phyloP scores from a whole-genome alignment of 2,329 filamentous ascomycete species.

The Ploettnerulaceae sp. region DNA sequence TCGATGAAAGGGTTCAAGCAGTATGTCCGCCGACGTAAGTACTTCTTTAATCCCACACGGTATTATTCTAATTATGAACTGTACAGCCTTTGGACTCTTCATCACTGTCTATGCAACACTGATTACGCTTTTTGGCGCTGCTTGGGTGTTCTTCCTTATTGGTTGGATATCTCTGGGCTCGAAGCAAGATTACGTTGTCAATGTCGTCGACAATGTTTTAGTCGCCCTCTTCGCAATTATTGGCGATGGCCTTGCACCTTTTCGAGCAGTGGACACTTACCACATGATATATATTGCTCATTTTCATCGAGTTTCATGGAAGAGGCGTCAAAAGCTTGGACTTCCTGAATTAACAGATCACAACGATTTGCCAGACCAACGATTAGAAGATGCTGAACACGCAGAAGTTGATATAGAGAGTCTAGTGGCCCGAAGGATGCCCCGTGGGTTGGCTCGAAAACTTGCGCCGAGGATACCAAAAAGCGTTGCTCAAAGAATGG shows the following conservation, averaged over 20 bases:
- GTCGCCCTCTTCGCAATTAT: slow-evolving; percentile 66
- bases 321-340: slow-evolving; percentile 50
- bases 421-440: slow-evolving; percentile 21
- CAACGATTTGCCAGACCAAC: slow-evolving; percentile 49
- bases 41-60: not conserved
- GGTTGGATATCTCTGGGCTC: slow-evolving; percentile 82
- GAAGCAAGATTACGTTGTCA: slow-evolving; percentile 61
- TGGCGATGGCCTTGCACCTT: slow-evolving; percentile 66
- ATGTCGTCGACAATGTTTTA: slow-evolving; percentile 64
- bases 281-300: slow-evolving; percentile 80
- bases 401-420: slow-evolving; percentile 38
- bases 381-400: slow-evolving; percentile 36
- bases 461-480: slow-evolving; percentile 25
- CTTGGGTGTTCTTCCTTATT: slow-evolving; percentile 85
- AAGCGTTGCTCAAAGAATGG: slow-evolving; percentile 19
- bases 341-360: slow-evolving; percentile 54
- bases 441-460: slow-evolving; percentile 18
- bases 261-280: slow-evolving; percentile 76
- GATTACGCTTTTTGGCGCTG: slow-evolving; percentile 80
- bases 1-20: slow-evolving; percentile 73
- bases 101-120: slow-evolving; percentile 77
- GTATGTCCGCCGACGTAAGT: slow-evolving; percentile 65
- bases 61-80: not conserved
- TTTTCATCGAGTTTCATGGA: slow-evolving; percentile 48
- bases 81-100: slow-evolving; percentile 65